Conservation (phyloP, 768 basidiomycete species). For the Guyanaporus albipodus region DNA sequence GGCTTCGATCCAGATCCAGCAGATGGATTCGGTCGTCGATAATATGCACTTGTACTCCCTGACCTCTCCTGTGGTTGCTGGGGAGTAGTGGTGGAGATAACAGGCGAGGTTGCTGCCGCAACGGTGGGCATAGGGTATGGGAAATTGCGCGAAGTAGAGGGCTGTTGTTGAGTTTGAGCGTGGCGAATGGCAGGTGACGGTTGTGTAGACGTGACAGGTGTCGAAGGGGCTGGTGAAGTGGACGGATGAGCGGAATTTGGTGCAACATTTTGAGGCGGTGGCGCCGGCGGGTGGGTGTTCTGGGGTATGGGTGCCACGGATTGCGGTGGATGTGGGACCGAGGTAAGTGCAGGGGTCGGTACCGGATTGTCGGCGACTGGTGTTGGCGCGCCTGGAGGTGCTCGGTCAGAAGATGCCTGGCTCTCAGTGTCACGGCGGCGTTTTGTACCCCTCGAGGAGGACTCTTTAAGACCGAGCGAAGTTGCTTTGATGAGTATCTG, state of each 20-base stretch:
- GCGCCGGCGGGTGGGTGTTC: constrained; percentile 30
- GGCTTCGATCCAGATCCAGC: constrained; percentile 22
- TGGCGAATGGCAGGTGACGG: constrained; percentile 34
- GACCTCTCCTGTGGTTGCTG: constrained; percentile 37
- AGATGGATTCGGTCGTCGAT: constrained; percentile 42
- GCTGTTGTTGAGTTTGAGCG: constrained; percentile 31
- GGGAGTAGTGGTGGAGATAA: constrained; percentile 39
- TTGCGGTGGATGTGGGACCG: constrained; percentile 27
- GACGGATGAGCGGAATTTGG: constrained; percentile 26
- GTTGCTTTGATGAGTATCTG: constrained; percentile 84
- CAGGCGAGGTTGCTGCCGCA: constrained; percentile 57
- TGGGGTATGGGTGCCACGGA: constrained; percentile 17
- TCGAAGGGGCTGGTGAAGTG: constrained; percentile 33
- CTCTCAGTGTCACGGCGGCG: constrained; percentile 49
- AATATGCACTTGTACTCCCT: constrained; percentile 44
- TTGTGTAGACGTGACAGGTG: constrained; percentile 31
- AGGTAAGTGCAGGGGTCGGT: constrained; percentile 13
- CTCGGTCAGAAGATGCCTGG: constrained; percentile 24
- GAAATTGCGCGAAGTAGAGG: constrained; percentile 28
- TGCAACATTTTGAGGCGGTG: constrained; percentile 29
- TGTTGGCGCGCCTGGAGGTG: constrained; percentile 19
- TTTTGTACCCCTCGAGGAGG: constrained; percentile 59
- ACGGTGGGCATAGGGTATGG: constrained; percentile 77
- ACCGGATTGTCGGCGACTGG: constrained; percentile 18
- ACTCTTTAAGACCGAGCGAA: constrained; percentile 72